Evolutionary conservation across 208 protist genomes (phyloP), one percentile per base, ranked within the genome.

Genomic region (Trypanosoma scelopori): DNA sequence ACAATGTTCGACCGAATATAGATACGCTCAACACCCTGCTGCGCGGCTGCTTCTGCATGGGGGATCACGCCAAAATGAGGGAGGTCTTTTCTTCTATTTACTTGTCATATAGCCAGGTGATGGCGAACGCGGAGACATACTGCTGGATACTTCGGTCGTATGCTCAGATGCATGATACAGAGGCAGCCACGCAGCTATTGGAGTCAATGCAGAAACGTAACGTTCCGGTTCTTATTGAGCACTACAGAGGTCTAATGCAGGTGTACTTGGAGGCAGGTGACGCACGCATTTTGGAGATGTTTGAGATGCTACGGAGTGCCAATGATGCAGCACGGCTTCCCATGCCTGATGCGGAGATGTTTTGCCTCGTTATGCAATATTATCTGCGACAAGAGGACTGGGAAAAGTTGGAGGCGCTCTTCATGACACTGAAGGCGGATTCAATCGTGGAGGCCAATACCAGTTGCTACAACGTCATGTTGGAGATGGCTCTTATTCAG

Each of bases 11-110:
- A 58, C 73, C 89, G 0, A 69, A 95, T 66, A 77, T 81, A 12
- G 76, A 79, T 20, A 95, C 82, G 28, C 94, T 84, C 76, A 97
- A 92, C 71, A 76, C 78, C 0, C 56, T 92, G 3, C 53, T 93
- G 1, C 62, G 62, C n/a, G 74, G 80, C 22, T 81, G 78, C 35
- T 13, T 82, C 13, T 74, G 76, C 16, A 55, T 62, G 13, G 22
- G 63, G 3, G 50, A 69, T 22, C 30, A 81, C 5, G 63, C 76
- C 0, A 66, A 74, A 45, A 78, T 67, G 23, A 20, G 57, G 7
- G 51, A 47, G 25, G 43, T 86, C 18, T 81, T 73, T 52, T 25
- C 59, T 15, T 62, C 56, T 16, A 65, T 77, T 63, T 64, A 76
- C 27, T 48, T 62, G 25, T 74, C 32, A 15, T 81, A 80, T 45